These are phyloP conservation scores for Clitopilus hobsonii DNA, from an alignment of 768 basidiomycete genomes.

Conservation along the genomic window DNA sequence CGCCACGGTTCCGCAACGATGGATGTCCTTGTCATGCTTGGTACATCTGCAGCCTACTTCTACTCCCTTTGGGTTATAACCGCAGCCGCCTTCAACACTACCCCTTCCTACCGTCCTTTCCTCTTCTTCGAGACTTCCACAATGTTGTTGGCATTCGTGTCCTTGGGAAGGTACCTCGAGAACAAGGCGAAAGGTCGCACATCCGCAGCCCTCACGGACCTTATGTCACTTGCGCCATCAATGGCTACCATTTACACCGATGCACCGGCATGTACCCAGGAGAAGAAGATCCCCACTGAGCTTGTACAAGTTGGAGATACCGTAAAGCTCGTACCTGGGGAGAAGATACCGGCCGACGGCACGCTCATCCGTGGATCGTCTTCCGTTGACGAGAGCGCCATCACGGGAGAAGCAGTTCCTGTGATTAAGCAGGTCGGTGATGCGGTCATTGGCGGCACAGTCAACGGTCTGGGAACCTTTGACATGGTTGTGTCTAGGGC, in stretches of 20 bases:
- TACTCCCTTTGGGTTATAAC: constrained; percentile 79
- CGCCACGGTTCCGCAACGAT: constrained; percentile 90
- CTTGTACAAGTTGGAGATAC: constrained; percentile 92
- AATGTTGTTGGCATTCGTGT: constrained; percentile 97
- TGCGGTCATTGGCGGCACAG: constrained; percentile 90
- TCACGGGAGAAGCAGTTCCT: constrained; percentile 92
- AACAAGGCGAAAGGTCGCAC: constrained; percentile 97
- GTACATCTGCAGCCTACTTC: constrained; percentile 89
- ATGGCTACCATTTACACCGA: constrained; percentile 97
- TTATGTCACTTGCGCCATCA: constrained; percentile 92
- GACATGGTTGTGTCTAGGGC: constrained; percentile 95
- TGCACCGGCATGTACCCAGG: constrained; percentile 69
- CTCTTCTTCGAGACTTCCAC: constrained; percentile 99
- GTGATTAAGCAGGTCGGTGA: constrained; percentile 82
- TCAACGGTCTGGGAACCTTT: constrained; percentile 96
- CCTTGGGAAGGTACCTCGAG: constrained; percentile 91
- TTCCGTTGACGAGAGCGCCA: constrained; percentile 91
- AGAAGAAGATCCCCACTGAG: constrained; percentile 91
- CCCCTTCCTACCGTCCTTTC: constrained; percentile 71
- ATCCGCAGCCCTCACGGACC: constrained; percentile 91
- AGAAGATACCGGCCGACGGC: constrained; percentile 95
- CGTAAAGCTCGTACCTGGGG: constrained; percentile 92
- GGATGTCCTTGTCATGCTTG: constrained; percentile 96
- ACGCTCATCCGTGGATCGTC: constrained; percentile 83
- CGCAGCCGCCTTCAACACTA: constrained; percentile 55